Evolutionary conservation across 176 grass and related monocot genomes (phyloP), one percentile per base, ranked within the genome.

Genomic region (Oryza longistaminata): DNA sequence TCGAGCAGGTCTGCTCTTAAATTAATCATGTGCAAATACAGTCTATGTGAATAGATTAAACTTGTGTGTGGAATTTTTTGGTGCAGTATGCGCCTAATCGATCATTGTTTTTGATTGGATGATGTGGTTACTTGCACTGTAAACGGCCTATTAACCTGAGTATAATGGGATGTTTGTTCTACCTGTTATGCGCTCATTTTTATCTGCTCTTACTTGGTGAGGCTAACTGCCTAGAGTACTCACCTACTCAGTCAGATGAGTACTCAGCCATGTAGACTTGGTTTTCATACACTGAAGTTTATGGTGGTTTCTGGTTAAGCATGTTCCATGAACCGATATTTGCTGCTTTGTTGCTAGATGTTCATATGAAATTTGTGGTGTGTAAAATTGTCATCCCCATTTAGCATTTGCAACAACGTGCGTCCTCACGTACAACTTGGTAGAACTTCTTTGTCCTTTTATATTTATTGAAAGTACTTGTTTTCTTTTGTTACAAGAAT

Each of bases 321-420:
- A 29, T 65, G 70, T 84, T 49, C 44, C 17, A 44, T 82, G 7
- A 39, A 82, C 26, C 40, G 21, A 31, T n/a, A 25, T 77, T 71
- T 27, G 7, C 1, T 66, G 27, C 31, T 50, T 79, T 64, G 14
- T 73, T 35, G 49, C 12, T 70, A 9, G 19, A 68, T 74, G 65
- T 34, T 35, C 11, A 39, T 68, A 13, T 40, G 72, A 26, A 53
- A 65, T 49, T 75, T 75, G 27, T 27, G n/a, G 39, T n/a, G 34
- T 67, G 21, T 39, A 53, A 42, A 52, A 33, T 25, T 80, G 21
- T 27, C 8, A 40, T 21, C 7, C 49, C 21, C 21, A 49, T 43
- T 29, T 66, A 9, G 14, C 42, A 48, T 48, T 27, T 79, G 27
- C 60, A 73, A 44, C 50, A 42, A 49, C 55, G 42, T 22, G 11